These are phyloP conservation scores for Zygoascus bituminiphila DNA, from an alignment of 805 yeast species.

Conservation along the genomic window DNA sequence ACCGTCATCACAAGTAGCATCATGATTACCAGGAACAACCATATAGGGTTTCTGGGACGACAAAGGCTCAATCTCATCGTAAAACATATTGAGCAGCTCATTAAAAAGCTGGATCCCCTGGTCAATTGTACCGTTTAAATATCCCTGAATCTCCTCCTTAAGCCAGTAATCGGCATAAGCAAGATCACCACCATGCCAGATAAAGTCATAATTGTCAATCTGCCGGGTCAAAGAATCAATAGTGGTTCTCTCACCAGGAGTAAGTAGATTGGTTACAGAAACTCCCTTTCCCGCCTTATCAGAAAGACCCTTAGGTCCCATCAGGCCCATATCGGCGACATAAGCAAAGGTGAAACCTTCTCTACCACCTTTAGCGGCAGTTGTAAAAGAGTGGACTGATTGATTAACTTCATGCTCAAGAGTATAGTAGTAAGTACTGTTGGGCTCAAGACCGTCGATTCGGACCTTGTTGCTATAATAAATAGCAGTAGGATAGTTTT, in stretches of 20 bases:
- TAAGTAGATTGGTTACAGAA: not conserved
- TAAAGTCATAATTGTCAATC: conserved; percentile 19
- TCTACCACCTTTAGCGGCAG: conserved; percentile 11
- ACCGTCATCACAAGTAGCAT: conserved; percentile 17
- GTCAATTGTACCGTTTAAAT: not conserved
- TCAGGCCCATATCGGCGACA: conserved; percentile 15
- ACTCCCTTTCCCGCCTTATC: not conserved
- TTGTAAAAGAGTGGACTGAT: conserved; percentile 12
- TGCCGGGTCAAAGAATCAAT: conserved; percentile 16
- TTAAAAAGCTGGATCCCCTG: conserved; percentile 10
- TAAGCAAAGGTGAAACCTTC: conserved; percentile 12
- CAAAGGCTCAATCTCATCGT: conserved; percentile 11
- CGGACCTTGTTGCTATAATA: conserved; percentile 20
- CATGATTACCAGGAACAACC: conserved; percentile 22
- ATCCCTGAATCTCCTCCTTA: conserved; percentile 11
- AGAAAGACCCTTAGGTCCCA: conserved; percentile 7
- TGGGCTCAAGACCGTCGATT: conserved; percentile 20
- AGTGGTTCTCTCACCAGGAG: conserved; percentile 9
- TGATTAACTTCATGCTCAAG: conserved; percentile 16
- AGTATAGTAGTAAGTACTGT: conserved; percentile 24
- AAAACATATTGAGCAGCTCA: conserved; percentile 13
- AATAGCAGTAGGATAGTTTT: conserved; percentile 21
- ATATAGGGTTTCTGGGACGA: conserved; percentile 14
- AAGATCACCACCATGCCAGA: conserved; percentile 26
- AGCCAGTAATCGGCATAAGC: conserved; percentile 29